Conservation (phyloP, 148 eudicot species). For the Gaultheria prostrata region DNA sequence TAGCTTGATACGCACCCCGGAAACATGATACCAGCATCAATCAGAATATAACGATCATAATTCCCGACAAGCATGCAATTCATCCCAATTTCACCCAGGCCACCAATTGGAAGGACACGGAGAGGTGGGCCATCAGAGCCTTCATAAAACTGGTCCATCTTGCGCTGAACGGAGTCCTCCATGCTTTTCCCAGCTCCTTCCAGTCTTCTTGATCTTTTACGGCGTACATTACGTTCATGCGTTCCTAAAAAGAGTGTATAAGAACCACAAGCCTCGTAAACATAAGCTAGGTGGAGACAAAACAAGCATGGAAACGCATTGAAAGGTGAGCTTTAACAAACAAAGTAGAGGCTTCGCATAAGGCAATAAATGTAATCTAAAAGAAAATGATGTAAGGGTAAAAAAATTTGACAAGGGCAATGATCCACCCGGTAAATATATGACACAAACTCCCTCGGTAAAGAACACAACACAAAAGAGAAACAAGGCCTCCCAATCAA, state of each 20-base stretch:
- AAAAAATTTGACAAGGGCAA: neutral
- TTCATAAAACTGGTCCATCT: slow-evolving; percentile 96
- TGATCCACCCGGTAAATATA: neutral
- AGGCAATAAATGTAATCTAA: neutral
- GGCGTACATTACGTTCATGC: slow-evolving; percentile 45
- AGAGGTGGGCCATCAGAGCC: slow-evolving; percentile 92
- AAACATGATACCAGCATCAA: slow-evolving; percentile 98
- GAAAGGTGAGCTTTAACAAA: neutral
- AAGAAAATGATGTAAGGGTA: neutral
- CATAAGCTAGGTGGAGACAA: neutral
- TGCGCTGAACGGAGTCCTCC: slow-evolving; percentile 93
- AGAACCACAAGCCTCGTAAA: neutral
- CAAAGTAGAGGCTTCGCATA: neutral
- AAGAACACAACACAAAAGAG: neutral
- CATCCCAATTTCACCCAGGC: slow-evolving; percentile 99
- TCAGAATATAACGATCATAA: slow-evolving; percentile 91
- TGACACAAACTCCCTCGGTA: neutral
- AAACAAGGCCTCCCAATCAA: neutral
- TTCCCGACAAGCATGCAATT: slow-evolving; percentile 99
- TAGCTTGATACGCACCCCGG: slow-evolving; percentile 66
- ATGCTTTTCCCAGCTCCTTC: slow-evolving; percentile 90
- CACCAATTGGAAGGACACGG: slow-evolving; percentile 93
- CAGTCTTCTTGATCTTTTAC: slow-evolving; percentile 57
- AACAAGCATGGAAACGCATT: neutral
- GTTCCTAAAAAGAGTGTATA: slow-evolving; percentile 41